Evolutionary conservation across 148 eudicot genomes (phyloP).

Genomic region (Talinum fruticosum): DNA sequence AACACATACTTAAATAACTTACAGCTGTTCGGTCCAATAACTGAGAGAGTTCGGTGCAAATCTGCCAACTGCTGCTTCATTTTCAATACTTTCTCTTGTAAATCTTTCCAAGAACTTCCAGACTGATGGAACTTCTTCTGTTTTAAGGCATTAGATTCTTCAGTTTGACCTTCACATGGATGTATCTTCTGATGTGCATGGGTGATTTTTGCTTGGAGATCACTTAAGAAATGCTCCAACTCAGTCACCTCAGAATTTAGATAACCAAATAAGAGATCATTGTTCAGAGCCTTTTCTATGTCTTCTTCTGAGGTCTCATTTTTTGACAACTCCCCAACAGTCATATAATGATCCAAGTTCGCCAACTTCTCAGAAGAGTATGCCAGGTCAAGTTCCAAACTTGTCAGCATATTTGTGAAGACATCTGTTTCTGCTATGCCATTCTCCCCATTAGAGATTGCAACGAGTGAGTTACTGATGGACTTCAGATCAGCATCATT

Average conservation of each 20-base stretch:
- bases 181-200: constrained; percentile 40
- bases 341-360: constrained; percentile 64
- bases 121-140: constrained; percentile 53
- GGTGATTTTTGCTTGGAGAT: constrained; percentile 37
- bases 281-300: constrained; percentile 52
- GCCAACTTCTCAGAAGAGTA: constrained; percentile 67
- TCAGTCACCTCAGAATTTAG: constrained; percentile 61
- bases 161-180: constrained; percentile 34
- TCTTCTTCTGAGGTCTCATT: constrained; percentile 38
- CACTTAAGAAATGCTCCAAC: constrained; percentile 45
- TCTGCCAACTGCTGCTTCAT: constrained; percentile 55
- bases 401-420: constrained; percentile 42
- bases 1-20: constrained; percentile 18
- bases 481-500: constrained; percentile 3
- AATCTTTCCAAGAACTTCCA: constrained; percentile 52
- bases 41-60: constrained; percentile 46
- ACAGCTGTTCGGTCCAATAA: constrained; percentile 34
- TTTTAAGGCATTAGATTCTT: constrained; percentile 34
- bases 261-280: constrained; percentile 59
- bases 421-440: constrained; percentile 17
- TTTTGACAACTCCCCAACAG: constrained; percentile 43
- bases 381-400: constrained; percentile 59
- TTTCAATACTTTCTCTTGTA: constrained; percentile 55
- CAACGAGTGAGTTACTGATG: not conserved
- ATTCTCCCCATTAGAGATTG: constrained; percentile 19